Evolutionary conservation across 495 filamentous ascomycete genomes (phyloP).

Genomic region (Umbilicaria muhlenbergii): DNA sequence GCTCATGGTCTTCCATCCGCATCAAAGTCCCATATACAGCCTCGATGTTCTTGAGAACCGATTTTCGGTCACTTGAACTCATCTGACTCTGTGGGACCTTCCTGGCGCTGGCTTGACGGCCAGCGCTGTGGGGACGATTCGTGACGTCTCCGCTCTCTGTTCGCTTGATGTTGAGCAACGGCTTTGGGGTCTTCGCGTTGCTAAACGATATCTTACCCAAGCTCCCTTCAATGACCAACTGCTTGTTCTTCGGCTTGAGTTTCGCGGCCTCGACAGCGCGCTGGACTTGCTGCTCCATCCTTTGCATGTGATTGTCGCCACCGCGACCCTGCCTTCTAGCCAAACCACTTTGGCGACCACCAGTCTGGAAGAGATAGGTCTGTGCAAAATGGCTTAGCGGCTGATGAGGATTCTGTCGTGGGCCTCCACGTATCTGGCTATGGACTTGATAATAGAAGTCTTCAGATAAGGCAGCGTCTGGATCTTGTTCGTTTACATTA

Average conservation of each 20-base stretch:
- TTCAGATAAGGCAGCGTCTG: constrained; percentile 65
- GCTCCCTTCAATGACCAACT: constrained; percentile 96
- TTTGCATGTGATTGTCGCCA: constrained; percentile 92
- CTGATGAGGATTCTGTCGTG: constrained; percentile 74
- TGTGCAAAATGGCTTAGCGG: constrained; percentile 93
- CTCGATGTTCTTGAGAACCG: constrained; percentile 71
- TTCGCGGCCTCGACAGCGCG: constrained; percentile 95
- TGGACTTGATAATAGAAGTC: constrained; percentile 99
- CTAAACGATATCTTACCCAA: constrained; percentile 97
- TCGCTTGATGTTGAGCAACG: constrained; percentile 87
- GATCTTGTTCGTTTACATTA: constrained; percentile 61
- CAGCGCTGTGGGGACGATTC: constrained; percentile 28
- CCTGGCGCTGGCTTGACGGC: constrained; percentile 31
- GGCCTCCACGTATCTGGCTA: constrained; percentile 77
- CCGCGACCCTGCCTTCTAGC: constrained; percentile 51
- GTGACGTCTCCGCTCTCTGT: constrained; percentile 47
- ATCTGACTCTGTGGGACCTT: constrained; percentile 24
- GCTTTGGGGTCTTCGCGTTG: constrained; percentile 92
- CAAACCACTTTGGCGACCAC: constrained; percentile 52
- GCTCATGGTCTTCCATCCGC: constrained; percentile 85
- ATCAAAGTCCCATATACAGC: constrained; percentile 73
- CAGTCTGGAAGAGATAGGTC: constrained; percentile 91
- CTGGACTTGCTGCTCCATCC: constrained; percentile 98
- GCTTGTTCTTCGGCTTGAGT: constrained; percentile 91
- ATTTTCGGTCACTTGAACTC: constrained; percentile 57